A percentile compares a stretch with the other conserved stretches of the same genome.
These are phyloP conservation scores for Saitozyma sp. DNA, from an alignment of 768 basidiomycete species.

Conservation along the genomic window DNA sequence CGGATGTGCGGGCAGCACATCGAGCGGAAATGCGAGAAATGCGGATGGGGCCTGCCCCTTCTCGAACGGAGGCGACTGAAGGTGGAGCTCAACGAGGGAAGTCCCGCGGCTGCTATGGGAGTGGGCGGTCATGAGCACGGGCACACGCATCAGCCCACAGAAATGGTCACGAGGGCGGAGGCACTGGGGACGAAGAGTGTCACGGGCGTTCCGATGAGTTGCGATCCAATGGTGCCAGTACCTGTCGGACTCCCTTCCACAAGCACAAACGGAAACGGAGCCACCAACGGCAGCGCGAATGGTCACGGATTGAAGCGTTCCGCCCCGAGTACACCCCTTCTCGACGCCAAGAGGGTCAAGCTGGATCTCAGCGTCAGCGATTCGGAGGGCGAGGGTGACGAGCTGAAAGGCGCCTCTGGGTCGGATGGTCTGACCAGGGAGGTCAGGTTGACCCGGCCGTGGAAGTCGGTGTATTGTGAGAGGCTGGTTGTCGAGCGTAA, in stretches of 20 bases:
- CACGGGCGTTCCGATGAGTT: conserved; percentile 3
- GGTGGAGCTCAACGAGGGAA: conserved; percentile 43
- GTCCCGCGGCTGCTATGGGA: conserved; percentile 34
- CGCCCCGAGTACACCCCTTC: conserved; percentile 7
- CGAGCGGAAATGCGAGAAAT: conserved; percentile 91
- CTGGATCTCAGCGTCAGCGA: conserved; percentile 30
- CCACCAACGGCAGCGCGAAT: background rate
- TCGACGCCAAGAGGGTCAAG: conserved; percentile 23
- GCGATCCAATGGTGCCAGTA: conserved; percentile 13
- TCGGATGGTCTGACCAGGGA: conserved; percentile 24
- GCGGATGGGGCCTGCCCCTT: conserved; percentile 94
- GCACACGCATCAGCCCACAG: conserved; percentile 15
- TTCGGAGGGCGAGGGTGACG: conserved; percentile 26
- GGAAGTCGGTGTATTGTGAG: conserved; percentile 98
- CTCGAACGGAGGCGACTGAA: conserved; percentile 60
- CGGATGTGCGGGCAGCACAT: conserved; percentile 98
- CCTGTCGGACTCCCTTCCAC: background rate
- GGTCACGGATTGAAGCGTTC: conserved; percentile 12
- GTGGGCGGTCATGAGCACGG: conserved; percentile 31
- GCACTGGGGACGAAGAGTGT: conserved; percentile 18
- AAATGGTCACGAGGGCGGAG: conserved; percentile 35
- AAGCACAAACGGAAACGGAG: background rate
- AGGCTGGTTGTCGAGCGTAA: conserved; percentile 94
- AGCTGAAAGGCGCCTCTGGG: conserved; percentile 1
- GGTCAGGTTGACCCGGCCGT: conserved; percentile 68